Conservation (phyloP, 805 yeast species). For the Cyberlindnera euphorbiae region DNA sequence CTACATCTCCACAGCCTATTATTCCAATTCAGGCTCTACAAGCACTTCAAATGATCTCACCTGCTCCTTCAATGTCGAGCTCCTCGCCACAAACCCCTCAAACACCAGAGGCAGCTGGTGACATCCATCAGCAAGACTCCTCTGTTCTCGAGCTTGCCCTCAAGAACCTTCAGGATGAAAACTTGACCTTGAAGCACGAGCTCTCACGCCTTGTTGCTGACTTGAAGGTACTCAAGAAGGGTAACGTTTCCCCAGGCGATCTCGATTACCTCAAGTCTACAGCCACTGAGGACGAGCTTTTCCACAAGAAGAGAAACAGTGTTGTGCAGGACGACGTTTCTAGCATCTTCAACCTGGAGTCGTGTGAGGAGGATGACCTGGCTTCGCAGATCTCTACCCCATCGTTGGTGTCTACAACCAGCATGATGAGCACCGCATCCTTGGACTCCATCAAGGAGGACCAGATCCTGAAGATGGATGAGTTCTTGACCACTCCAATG, state of each 20-base stretch:
- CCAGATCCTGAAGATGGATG: conserved; percentile 22
- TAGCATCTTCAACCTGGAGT: conserved; percentile 10
- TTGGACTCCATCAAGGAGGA: conserved; percentile 24
- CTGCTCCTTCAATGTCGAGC: conserved; percentile 8
- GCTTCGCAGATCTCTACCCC: conserved; percentile 25
- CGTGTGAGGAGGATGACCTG: conserved; percentile 23
- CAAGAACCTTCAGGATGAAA: conserved; percentile 40
- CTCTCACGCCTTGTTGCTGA: conserved; percentile 41
- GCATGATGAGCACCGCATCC: conserved; percentile 15
- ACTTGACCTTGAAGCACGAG: conserved; percentile 38
- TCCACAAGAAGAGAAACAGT: conserved; percentile 21
- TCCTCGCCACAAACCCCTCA: conserved; percentile 12
- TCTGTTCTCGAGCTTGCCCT: conserved; percentile 32
- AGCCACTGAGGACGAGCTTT: conserved; percentile 10
- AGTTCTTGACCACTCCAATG: conserved; percentile 21
- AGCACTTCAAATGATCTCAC: conserved; percentile 10
- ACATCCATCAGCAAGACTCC: not conserved
- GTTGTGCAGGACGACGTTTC: conserved; percentile 16
- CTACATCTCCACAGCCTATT: conserved; percentile 6
- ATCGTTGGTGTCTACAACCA: not conserved
- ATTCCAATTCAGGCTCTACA: conserved; percentile 1
- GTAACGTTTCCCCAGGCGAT: conserved; percentile 3
- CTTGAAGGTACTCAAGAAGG: conserved; percentile 29
- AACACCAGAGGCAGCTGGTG: conserved; percentile 20
- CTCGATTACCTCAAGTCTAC: not conserved